Evolutionary conservation across 1,284 basidiomycete genomes (phyloP).

Genomic region (Heterobasidion occidentale): DNA sequence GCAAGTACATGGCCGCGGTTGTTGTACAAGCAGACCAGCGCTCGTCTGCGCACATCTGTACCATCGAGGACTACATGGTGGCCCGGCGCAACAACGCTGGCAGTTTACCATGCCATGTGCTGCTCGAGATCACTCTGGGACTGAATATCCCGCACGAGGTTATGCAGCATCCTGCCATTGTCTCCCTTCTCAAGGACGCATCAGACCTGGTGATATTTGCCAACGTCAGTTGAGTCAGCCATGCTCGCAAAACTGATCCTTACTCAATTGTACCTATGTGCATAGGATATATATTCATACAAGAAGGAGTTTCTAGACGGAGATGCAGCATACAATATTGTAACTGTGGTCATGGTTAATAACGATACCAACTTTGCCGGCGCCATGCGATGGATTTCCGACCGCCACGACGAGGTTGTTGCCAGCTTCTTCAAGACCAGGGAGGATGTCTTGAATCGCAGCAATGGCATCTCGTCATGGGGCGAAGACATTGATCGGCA

Average conservation of each 20-base stretch:
- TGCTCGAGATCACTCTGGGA: slow-evolving; percentile 20
- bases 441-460: neutral
- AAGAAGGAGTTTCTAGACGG: slow-evolving; percentile 15
- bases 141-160: slow-evolving; percentile 32
- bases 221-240: slow-evolving; percentile 21
- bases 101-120: slow-evolving; percentile 28
- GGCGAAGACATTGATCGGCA: slow-evolving; percentile 13
- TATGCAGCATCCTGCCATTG: slow-evolving; percentile 27
- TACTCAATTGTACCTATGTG: slow-evolving; percentile 1
- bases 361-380: slow-evolving; percentile 10
- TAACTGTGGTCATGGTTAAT: slow-evolving; percentile 18
- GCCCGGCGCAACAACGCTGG: slow-evolving; percentile 32
- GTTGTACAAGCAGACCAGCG: slow-evolving; percentile 32
- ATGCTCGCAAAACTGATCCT: neutral
- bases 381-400: slow-evolving; percentile 13
- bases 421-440: slow-evolving; percentile 8
- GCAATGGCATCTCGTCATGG: slow-evolving; percentile 15
- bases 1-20: slow-evolving; percentile 28
- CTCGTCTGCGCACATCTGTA: slow-evolving; percentile 19
- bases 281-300: slow-evolving; percentile 19
- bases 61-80: slow-evolving; percentile 27
- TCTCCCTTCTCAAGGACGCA: slow-evolving; percentile 19
- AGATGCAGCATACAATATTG: slow-evolving; percentile 15
- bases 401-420: slow-evolving; percentile 7
- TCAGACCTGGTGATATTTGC: slow-evolving; percentile 31